Evolutionary conservation across 139 green algal genomes (phyloP).

Genomic region (Micractinium sp.): DNA sequence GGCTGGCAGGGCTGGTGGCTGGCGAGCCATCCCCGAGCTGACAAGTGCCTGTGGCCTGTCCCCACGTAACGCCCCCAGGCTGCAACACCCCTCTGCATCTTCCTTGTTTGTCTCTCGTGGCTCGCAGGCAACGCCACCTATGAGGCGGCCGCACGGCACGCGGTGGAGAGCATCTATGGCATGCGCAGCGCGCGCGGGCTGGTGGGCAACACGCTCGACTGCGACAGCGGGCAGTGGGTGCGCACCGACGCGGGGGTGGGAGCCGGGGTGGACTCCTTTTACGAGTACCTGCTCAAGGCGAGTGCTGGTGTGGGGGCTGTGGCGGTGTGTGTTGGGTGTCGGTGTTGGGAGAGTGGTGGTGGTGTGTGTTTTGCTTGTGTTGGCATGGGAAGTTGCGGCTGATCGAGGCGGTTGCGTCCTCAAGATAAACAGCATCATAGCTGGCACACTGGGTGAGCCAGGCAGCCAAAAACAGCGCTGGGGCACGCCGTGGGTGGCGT

Average conservation of each 20-base stretch:
- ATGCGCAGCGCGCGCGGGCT: conserved; percentile 59
- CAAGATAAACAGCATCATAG: too few species aligned
- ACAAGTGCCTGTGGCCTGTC: not conserved
- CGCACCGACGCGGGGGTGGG: conserved; percentile 75
- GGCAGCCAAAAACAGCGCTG: too few species aligned
- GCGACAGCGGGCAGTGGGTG: conserved; percentile 74
- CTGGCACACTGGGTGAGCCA: not conserved
- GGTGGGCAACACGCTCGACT: conserved; percentile 78
- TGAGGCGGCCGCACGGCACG: conserved; percentile 40
- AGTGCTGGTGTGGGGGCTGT: not conserved
- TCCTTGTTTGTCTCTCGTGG: not conserved
- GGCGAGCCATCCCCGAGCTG: too few species aligned
- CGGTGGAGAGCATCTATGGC: conserved; percentile 47
- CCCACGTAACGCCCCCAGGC: not conserved
- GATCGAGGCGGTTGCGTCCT: too few species aligned
- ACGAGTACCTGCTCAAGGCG: conserved; percentile 94
- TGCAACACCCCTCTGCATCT: too few species aligned
- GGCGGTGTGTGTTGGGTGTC: too few species aligned
- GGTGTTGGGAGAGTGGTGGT: too few species aligned
- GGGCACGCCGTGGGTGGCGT: too few species aligned
- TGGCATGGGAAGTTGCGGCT: too few species aligned
- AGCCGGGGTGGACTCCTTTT: conserved; percentile 85
- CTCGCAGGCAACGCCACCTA: conserved; percentile 42
- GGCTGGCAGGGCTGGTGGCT: too few species aligned
- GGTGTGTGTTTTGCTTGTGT: too few species aligned